These are phyloP conservation scores for Teratosphaeria destructans DNA, from an alignment of 2,329 filamentous ascomycete species.

Conservation along the genomic window DNA sequence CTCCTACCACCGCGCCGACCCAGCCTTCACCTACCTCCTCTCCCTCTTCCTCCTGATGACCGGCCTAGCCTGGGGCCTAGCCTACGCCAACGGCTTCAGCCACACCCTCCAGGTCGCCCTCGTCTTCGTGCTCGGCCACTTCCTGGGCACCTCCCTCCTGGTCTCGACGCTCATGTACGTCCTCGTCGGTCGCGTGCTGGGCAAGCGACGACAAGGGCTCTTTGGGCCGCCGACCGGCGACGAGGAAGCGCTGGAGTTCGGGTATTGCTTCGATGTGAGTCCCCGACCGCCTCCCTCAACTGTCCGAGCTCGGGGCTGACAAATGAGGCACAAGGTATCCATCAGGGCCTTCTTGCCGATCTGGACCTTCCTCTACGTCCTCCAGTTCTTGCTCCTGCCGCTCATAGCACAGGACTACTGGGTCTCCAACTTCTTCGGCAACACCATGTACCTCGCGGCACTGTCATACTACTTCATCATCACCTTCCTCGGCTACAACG, in stretches of 20 bases:
- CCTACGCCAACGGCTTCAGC: constrained; percentile 37
- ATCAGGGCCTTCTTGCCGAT: constrained; percentile 59
- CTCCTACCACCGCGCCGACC: constrained; percentile 59
- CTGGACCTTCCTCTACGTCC: constrained; percentile 56
- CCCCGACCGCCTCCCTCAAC: constrained; percentile 1
- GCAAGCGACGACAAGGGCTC: constrained; percentile 46
- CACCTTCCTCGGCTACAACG: constrained; percentile 59
- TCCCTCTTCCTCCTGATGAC: constrained; percentile 51
- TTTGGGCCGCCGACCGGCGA: constrained; percentile 45
- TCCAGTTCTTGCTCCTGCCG: constrained; percentile 58
- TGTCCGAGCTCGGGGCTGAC: neutral
- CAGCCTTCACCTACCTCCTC: constrained; percentile 59
- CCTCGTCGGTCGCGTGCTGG: constrained; percentile 51
- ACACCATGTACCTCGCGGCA: constrained; percentile 56
- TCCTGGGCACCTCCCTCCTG: constrained; percentile 49
- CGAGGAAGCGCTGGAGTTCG: constrained; percentile 53
- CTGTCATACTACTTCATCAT: constrained; percentile 58
- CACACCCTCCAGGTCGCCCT: constrained; percentile 35
- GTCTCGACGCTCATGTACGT: constrained; percentile 55
- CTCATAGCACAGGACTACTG: constrained; percentile 45
- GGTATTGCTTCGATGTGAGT: constrained; percentile 59
- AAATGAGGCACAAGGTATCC: constrained; percentile 36
- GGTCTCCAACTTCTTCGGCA: constrained; percentile 51
- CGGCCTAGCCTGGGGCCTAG: constrained; percentile 49
- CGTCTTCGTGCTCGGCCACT: constrained; percentile 47